phyloP scores from a whole-genome alignment of 2,329 filamentous ascomycete genomes.

The Lasiodiplodia citricola region DNA sequence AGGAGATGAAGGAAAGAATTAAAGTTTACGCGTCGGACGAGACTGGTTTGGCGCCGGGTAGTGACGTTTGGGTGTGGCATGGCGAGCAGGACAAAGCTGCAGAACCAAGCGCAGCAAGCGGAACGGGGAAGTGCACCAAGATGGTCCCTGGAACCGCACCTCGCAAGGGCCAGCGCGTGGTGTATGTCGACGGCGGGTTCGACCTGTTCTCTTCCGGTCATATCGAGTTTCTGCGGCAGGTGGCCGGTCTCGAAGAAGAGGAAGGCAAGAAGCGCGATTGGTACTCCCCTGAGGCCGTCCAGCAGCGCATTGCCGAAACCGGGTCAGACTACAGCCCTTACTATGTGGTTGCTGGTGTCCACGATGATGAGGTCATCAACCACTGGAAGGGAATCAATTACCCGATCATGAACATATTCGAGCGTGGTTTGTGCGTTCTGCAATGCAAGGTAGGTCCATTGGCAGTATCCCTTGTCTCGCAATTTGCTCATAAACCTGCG shows the following conservation, averaged over 20 bases:
- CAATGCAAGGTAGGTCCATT: constrained; percentile 80
- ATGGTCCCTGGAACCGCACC: constrained; percentile 75
- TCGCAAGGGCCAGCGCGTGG: constrained; percentile 77
- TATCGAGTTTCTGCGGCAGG: constrained; percentile 87
- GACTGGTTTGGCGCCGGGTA: constrained; percentile 76
- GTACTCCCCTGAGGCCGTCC: constrained; percentile 69
- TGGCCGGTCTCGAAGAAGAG: constrained; percentile 74
- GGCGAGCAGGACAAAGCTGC: constrained; percentile 32
- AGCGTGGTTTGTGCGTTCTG: constrained; percentile 91
- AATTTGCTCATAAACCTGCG: neutral
- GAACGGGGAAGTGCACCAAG: constrained; percentile 68
- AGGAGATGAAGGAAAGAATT: constrained; percentile 77
- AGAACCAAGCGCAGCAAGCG: constrained; percentile 52
- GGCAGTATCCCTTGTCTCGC: neutral
- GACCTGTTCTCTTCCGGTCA: constrained; percentile 97
- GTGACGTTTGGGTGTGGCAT: constrained; percentile 84
- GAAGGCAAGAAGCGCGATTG: constrained; percentile 72
- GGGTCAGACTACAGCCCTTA: constrained; percentile 79
- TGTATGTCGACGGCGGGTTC: constrained; percentile 96
- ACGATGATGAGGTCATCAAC: constrained; percentile 95
- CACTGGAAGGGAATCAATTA: constrained; percentile 97
- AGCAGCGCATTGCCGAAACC: constrained; percentile 65
- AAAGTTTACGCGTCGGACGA: constrained; percentile 86
- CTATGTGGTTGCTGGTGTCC: constrained; percentile 90
- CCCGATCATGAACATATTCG: constrained; percentile 99